Percentiles rank a stretch among this genome's conserved stretches.
Evolutionary conservation across 441 rosid genomes (phyloP).

Genomic region (Populus hybrid): DNA sequence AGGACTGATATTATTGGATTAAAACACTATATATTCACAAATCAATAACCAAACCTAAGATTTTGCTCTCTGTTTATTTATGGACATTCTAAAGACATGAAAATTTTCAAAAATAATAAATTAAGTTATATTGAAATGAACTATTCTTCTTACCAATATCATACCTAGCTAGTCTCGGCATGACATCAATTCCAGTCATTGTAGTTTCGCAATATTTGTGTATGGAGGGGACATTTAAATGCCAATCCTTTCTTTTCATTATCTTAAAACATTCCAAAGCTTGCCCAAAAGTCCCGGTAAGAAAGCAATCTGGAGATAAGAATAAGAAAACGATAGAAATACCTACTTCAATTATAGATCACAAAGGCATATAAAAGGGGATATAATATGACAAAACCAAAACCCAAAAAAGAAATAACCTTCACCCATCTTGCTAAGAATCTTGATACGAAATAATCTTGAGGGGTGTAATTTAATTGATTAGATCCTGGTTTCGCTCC

Average conservation of each 20-base stretch:
- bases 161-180: slow-evolving; percentile 77
- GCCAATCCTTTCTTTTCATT: slow-evolving; percentile 72
- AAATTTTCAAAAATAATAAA: no score
- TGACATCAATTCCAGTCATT: slow-evolving; percentile 82
- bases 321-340: slow-evolving; percentile 1
- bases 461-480: no score
- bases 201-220: slow-evolving; percentile 88
- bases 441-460: not conserved
- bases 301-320: slow-evolving; percentile 12
- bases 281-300: slow-evolving; percentile 81
- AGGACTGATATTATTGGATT: no score
- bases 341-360: not conserved
- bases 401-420: slow-evolving; percentile 41
- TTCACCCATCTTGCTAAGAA: slow-evolving; percentile 92
- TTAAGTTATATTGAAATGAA: no score
- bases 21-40: no score
- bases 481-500: no score
- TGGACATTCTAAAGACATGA: no score
- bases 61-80: no score
- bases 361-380: not conserved
- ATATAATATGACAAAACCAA: not conserved
- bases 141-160: slow-evolving; percentile 33
- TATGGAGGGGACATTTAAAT: slow-evolving; percentile 74
- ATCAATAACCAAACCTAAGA: no score
- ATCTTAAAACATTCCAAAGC: slow-evolving; percentile 72